Base-by-base conservation (phyloP, 495 filamentous ascomycete genomes). In the Aspergillus cavernicola region DNA sequence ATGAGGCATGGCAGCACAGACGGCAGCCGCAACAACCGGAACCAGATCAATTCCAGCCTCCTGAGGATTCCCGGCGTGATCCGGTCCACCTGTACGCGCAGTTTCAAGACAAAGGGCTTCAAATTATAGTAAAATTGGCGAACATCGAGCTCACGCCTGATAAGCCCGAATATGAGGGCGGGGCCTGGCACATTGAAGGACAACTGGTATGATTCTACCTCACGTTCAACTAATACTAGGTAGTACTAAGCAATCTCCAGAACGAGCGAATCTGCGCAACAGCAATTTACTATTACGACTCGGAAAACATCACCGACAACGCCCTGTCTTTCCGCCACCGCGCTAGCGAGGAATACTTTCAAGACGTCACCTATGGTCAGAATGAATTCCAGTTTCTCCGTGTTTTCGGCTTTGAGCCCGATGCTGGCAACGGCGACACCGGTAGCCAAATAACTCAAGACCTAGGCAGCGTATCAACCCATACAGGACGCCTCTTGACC, bases 61-160 rank as follows among this genome's bases (percentile, higher is more conserved):
- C 45, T 12, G 16, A 24, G 12, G 13, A 1, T 10, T 8, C 32
- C n/a, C 3, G 7, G 19, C 9, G 20, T 36, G 33, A 37, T 1
- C 19, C 33, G 35, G 12, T 39, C 2, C 9, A 15, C 15, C 31
- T 47, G 10, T 9, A 4, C 2, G 26, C 36, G 15, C 4, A 24
- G n/a, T 70, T 61, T 42, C 31, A 15, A 10, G 31, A 59, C 18
- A 24, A 59, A 18, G 77, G 76, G 0, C 60, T 85, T 0, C 83
- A 85, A 50, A 66, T 85, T 5, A 81, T 85, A 24, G 71, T 84
- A 48, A 84, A 85, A 55, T 61, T 85, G 1, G 73, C 76, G 6
- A 79, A 76, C 53, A 84, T 85, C 45, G 56, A 82, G 13, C 64
- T 85, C 6, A 80, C 74, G 2, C 82, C 83, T 0, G 77, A 79